Evolutionary conservation across 2,329 filamentous ascomycete species (phyloP).

Genomic region (Arthroderma uncinatum): DNA sequence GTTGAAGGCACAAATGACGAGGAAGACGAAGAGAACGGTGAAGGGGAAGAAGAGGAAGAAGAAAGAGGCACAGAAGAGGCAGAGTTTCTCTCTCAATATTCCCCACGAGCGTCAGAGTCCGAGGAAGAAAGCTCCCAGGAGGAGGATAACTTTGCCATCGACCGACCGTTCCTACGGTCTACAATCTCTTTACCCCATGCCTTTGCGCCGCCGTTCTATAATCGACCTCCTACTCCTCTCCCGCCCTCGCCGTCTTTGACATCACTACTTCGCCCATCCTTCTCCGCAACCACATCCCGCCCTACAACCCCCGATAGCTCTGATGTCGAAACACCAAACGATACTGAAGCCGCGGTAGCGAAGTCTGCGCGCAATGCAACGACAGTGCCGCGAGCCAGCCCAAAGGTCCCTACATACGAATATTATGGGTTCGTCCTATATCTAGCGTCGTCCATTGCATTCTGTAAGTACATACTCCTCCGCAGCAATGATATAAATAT

Average conservation of each 20-base stretch:
- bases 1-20: neutral
- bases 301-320: constrained; percentile 88
- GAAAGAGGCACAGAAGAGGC: constrained; percentile 24
- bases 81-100: constrained; percentile 38
- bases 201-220: constrained; percentile 85
- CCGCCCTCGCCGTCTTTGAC: constrained; percentile 88
- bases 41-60: constrained; percentile 22
- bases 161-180: constrained; percentile 32
- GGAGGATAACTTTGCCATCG: constrained; percentile 23
- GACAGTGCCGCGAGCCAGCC: constrained; percentile 69
- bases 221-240: constrained; percentile 84
- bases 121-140: constrained; percentile 18
- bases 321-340: constrained; percentile 62
- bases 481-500: neutral
- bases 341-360: constrained; percentile 50
- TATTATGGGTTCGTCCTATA: constrained; percentile 99
- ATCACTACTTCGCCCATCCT: constrained; percentile 66
- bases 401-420: constrained; percentile 96
- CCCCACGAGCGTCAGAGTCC: constrained; percentile 3
- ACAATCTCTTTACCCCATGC: constrained; percentile 33
- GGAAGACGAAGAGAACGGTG: constrained; percentile 19
- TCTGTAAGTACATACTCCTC: constrained; percentile 52
- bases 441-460: constrained; percentile 71
- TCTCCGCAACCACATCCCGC: constrained; percentile 59
- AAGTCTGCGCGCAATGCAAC: constrained; percentile 48